Conservation (phyloP, 78 protist species). For the Mastigamoeba balamuthi region DNA sequence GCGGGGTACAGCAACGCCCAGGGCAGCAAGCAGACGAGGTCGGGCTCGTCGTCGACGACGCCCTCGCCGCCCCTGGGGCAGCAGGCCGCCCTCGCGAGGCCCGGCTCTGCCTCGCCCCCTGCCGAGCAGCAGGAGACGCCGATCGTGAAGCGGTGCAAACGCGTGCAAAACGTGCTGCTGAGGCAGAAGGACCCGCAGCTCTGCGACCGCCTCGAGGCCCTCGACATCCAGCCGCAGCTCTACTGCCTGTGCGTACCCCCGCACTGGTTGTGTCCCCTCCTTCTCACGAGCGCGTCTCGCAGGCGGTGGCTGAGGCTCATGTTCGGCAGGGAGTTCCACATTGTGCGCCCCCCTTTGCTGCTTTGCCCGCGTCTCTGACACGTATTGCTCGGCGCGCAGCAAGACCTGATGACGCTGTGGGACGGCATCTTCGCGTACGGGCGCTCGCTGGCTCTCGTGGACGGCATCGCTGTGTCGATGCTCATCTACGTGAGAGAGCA, state of each 20-base stretch:
- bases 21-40: too few relatives aligned
- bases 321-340: slow-evolving; percentile 71
- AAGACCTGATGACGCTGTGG: slow-evolving; percentile 61
- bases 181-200: slow-evolving; percentile 22
- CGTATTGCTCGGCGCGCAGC: too few relatives aligned
- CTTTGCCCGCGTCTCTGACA: too few relatives aligned
- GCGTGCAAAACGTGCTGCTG: slow-evolving; percentile 21
- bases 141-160: slow-evolving; percentile 16
- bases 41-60: too few relatives aligned
- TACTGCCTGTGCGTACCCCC: slow-evolving; percentile 10
- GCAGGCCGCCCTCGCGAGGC: too few relatives aligned
- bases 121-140: slow-evolving; percentile 1
- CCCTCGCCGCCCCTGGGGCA: too few relatives aligned
- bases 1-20: not conserved
- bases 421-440: slow-evolving; percentile 60
- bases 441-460: slow-evolving; percentile 21
- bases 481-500: slow-evolving; percentile 41
- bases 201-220: slow-evolving; percentile 2
- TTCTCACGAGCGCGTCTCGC: not conserved
- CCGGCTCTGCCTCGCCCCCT: too few relatives aligned
- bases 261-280: not conserved
- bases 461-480: slow-evolving; percentile 52
- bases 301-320: slow-evolving; percentile 63
- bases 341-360: too few relatives aligned
- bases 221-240: slow-evolving; percentile 52